phyloP scores from a whole-genome alignment of 352 stramenopile species.

The Phytopythium ostracodes region DNA sequence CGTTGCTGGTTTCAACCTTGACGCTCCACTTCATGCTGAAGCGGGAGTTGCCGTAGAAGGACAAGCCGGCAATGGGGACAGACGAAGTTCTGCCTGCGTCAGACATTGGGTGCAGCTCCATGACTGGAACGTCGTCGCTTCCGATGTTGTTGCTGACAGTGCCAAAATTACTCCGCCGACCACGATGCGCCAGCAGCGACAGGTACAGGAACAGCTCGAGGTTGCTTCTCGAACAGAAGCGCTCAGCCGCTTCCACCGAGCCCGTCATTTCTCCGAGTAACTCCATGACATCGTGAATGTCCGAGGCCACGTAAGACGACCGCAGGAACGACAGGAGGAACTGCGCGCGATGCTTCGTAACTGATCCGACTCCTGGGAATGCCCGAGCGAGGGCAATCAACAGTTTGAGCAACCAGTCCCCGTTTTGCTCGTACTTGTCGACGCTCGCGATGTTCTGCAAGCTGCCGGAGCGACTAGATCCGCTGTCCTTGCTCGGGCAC shows the following conservation, averaged over 20 bases:
- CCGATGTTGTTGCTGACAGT: conserved; percentile 1
- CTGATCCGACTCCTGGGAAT: conserved; percentile 47
- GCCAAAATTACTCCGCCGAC: conserved; percentile 1
- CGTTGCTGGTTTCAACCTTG: conserved; percentile 23
- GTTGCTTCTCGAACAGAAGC: conserved; percentile 49
- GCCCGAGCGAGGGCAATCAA: conserved; percentile 58
- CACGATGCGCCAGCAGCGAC: conserved; percentile 52
- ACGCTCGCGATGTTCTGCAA: conserved; percentile 8
- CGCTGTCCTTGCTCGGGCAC: neutral
- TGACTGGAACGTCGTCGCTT: conserved; percentile 62
- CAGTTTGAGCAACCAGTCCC: conserved; percentile 62
- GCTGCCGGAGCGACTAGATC: conserved; percentile 1
- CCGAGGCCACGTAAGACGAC: conserved; percentile 42
- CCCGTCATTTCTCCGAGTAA: conserved; percentile 52
- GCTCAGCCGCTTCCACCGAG: conserved; percentile 28
- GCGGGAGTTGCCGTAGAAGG: conserved; percentile 51
- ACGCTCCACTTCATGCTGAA: conserved; percentile 65
- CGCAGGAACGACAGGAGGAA: conserved; percentile 50
- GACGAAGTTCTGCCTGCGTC: conserved; percentile 42
- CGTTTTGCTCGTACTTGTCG: conserved; percentile 34
- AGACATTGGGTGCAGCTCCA: conserved; percentile 47
- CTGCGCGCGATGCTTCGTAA: conserved; percentile 37
- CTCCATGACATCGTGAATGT: conserved; percentile 66
- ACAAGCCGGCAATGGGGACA: conserved; percentile 64
- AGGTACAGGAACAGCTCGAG: conserved; percentile 66